phyloP scores from a whole-genome alignment of 345 rosid species.

The Atalantia buxifolia region DNA sequence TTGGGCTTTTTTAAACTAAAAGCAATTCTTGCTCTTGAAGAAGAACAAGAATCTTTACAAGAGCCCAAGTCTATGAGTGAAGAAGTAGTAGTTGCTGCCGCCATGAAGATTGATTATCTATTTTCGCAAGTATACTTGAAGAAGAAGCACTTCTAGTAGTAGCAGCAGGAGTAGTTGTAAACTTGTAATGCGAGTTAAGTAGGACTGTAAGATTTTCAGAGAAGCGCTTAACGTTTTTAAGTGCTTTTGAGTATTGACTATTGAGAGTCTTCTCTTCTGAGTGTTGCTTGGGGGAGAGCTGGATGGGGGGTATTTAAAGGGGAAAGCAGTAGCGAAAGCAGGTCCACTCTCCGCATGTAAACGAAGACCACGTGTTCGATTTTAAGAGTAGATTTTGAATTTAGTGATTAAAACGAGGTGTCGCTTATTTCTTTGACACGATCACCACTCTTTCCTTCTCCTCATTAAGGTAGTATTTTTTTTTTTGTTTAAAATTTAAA shows the following conservation, averaged over 20 bases:
- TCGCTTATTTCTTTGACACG: conserved; percentile 13
- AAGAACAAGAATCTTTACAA: neutral
- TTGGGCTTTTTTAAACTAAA: neutral
- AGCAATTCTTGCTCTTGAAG: neutral
- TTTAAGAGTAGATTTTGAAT: neutral
- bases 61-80: conserved; percentile 17
- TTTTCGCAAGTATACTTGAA: neutral
- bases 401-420: neutral
- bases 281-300: neutral
- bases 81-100: conserved; percentile 27
- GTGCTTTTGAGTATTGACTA: neutral
- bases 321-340: neutral
- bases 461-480: too few species aligned
- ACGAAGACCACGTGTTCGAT: conserved; percentile 32
- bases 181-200: neutral
- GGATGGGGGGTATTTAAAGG: conserved; percentile 14
- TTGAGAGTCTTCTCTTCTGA: neutral
- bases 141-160: neutral
- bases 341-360: neutral
- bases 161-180: neutral
- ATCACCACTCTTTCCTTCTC: neutral
- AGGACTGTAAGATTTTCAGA: neutral
- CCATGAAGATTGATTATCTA: conserved; percentile 21
- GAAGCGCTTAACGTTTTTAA: neutral
- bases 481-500: too few species aligned